Conservation (phyloP, 768 basidiomycete species). For the Mycena belliarum region DNA sequence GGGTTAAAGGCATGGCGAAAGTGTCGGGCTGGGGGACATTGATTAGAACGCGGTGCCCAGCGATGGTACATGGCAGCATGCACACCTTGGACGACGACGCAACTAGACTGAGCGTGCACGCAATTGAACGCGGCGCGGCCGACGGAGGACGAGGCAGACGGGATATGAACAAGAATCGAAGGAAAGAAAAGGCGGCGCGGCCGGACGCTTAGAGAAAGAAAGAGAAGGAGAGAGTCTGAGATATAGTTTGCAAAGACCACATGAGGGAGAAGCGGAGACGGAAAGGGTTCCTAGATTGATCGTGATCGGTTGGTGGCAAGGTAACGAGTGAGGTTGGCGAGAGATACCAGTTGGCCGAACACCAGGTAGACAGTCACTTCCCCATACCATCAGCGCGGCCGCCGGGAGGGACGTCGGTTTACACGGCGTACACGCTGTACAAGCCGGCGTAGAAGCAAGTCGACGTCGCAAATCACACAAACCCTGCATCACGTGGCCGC, state of each 20-base stretch:
- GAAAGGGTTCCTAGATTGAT: constrained; percentile 21
- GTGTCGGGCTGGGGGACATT: not conserved
- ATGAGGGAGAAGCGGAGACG: constrained; percentile 15
- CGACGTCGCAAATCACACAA: no score
- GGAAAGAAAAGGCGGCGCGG: constrained; percentile 3
- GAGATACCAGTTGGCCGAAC: no score
- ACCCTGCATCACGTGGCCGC: no score
- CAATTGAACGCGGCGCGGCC: constrained; percentile 17
- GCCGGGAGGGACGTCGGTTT: no score
- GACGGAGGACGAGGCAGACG: not conserved
- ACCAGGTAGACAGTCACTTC: no score
- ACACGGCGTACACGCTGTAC: no score
- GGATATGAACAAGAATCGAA: not conserved
- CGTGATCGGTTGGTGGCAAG: constrained; percentile 16
- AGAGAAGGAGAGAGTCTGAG: constrained; percentile 12
- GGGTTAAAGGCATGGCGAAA: constrained; percentile 10
- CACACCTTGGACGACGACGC: no score
- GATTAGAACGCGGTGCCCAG: no score
- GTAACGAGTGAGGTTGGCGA: not conserved
- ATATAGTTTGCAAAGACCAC: not conserved
- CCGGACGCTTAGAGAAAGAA: not conserved
- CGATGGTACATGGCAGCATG: no score
- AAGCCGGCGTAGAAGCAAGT: no score
- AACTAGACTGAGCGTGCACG: not conserved
- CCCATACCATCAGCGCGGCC: no score